Percentiles rank a stretch among this genome's conserved stretches.
Evolutionary conservation across 495 filamentous ascomycete species (phyloP).

Genomic region (Aspergillus ellipticus): DNA sequence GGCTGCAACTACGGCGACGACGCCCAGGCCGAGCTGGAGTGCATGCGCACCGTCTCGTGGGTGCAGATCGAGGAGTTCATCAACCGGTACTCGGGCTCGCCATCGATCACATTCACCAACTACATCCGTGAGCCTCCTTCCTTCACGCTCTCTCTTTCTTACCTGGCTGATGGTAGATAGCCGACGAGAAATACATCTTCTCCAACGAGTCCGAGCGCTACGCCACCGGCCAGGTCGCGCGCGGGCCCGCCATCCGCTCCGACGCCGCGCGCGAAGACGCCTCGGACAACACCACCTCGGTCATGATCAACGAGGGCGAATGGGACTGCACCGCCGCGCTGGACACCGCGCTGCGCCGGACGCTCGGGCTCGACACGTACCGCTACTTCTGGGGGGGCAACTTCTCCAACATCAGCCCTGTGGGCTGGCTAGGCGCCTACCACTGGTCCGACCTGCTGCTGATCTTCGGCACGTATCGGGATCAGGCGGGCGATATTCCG

Average conservation of each 20-base stretch:
- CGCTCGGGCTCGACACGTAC: conserved; percentile 14
- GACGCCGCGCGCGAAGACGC: conserved; percentile 40
- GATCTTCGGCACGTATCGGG: conserved; percentile 39
- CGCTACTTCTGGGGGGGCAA: conserved; percentile 28
- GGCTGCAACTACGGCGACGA: conserved; percentile 40
- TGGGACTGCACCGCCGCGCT: conserved; percentile 9
- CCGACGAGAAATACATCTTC: conserved; percentile 23
- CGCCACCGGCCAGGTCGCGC: conserved; percentile 14
- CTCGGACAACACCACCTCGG: conserved; percentile 31
- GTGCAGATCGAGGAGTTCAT: conserved; percentile 36
- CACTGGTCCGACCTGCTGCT: conserved; percentile 44
- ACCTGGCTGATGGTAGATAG: neutral
- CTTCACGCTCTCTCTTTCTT: conserved; percentile 7
- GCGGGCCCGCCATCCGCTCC: conserved; percentile 35
- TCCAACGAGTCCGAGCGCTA: conserved; percentile 38
- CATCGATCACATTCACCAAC: conserved; percentile 12
- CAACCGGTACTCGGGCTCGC: conserved; percentile 20
- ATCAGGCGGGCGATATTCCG: conserved; percentile 26
- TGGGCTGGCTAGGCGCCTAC: conserved; percentile 42
- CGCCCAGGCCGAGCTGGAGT: conserved; percentile 32
- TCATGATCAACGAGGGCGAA: conserved; percentile 11
- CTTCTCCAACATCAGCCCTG: conserved; percentile 44
- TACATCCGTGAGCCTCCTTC: conserved; percentile 11
- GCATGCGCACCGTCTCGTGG: conserved; percentile 42
- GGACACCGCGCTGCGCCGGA: conserved; percentile 28